Base-by-base conservation (phyloP, 306 rosid species). In the Medicago truncatula region DNA sequence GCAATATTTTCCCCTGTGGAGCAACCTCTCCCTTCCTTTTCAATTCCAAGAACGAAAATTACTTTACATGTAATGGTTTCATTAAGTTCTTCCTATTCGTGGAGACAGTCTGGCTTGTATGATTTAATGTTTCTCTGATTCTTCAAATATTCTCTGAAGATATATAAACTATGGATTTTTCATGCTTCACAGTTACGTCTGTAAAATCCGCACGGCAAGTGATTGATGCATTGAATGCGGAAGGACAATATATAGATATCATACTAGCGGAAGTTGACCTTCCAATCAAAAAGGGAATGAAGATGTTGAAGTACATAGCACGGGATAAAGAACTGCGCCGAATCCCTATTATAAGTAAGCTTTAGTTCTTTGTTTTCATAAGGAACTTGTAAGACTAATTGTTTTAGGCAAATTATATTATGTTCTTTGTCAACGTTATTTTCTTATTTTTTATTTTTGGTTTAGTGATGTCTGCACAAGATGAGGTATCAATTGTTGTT, bases 401-500 rank as follows among this genome's bases (percentile, higher is more conserved):
- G 16, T 56, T 72, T 38, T 49, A 21, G 46, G 63, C 15, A 52
- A 67, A 38, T 3, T 76, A 40, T 82, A 16, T 73, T 56, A 31
- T 61, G 58, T 74, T 81, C 75, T 77, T 76, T 69, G 78, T 73
- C 54, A 71, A 67, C 73, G 74, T 82, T 76, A 56, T 81, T 70
- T 53, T 34, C 38, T 34, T 80, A 59, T 80, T 52, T 78, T 58
- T 60, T 76, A 49, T 82, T 41, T 83, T 81, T 20, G 18, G 76
- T 60, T 73, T 70, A 96, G 99, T 96, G 98, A 96, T 96, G 97
- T 96, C 99, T 25, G 95, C 98, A 72, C 89, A 87, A 79, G 99
- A 96, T 72, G 98, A 96, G 85, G 93, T 92, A 71, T 87, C 99
- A 67, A 70, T 90, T 83, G 99, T 96, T 77, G 99, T 96, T 34